Base-by-base conservation (phyloP, 192 early-diverging fungal species). In the Chytriomyces hyalinus region DNA sequence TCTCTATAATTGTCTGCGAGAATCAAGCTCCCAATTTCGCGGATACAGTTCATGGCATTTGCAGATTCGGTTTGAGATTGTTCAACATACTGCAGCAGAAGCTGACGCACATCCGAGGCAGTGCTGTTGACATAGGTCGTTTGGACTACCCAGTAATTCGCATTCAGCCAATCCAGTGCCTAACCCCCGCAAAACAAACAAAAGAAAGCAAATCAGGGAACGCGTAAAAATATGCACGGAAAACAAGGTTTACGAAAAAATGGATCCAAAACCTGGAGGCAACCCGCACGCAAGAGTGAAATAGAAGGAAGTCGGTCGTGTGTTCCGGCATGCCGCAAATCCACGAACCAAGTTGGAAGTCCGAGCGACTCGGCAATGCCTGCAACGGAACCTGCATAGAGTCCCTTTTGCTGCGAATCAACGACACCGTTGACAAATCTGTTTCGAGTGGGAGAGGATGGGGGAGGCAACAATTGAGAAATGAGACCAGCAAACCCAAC, bases 341-440 rank as follows among this genome's bases (percentile, higher is more conserved):
- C 89, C 7, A 89, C 86, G 63, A 90, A 89, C 89, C 89, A 90
- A 4, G 76, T 61, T 5, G 89, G 89, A 4, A 90, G 80, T 15
- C 86, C 87, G 43, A 89, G 53, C 24, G 83, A 78, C 36, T 83
- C 86, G 7, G 89, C 89, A 11, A 90, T 76, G 22, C 45, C 62
- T 20, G 78, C 78, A 36, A 84, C 83, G n/a, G 78, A 81, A 13
- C 64, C 59, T 26, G 89, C 89, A 76, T 81, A 87, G 62, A 77
- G 73, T 17, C 87, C 86, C 45, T 78, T 75, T 67, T 90, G 89
- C 28, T 71, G 67, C 6, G 81, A 49, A 66, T 87, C 89, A 9
- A 90, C 83, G 10, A 90, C 48, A 4, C 89, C 87, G 65, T 90
- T 90, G 11, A 90, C 87, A 66, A 90, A 90, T 66, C 86, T 87